Conservation (phyloP, 139 green algal species). For the Chlorella sp. region DNA sequence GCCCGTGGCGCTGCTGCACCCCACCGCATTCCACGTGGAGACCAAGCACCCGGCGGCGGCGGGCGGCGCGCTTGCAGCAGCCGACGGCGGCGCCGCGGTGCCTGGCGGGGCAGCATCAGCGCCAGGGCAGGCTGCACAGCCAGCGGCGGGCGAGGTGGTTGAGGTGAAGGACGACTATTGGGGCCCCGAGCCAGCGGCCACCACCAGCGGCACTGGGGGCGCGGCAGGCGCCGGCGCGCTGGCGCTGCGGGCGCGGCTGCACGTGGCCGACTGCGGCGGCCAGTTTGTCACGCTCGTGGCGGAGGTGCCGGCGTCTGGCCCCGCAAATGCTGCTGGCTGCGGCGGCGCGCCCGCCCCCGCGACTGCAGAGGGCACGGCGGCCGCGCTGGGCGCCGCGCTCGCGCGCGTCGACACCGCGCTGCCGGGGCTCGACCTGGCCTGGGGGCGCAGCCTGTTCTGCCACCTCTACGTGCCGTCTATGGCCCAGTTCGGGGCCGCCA, state of each 20-base stretch:
- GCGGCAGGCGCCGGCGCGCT: no score
- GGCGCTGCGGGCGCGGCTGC: no score
- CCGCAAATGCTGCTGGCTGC: constrained; percentile 2
- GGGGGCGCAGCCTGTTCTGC: constrained; percentile 69
- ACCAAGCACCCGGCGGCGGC: constrained; percentile 45
- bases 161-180: constrained; percentile 44
- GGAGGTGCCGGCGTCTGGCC: background rate
- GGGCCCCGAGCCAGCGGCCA: no score
- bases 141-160: constrained; percentile 7
- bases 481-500: constrained; percentile 84
- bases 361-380: constrained; percentile 7
- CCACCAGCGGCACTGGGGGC: no score
- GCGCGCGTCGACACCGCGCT: background rate
- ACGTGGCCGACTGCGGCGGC: no score
- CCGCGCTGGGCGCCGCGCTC: constrained; percentile 14
- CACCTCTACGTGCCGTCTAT: constrained; percentile 91
- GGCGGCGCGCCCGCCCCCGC: background rate
- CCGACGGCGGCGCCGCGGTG: background rate
- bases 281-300: background rate
- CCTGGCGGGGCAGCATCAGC: background rate
- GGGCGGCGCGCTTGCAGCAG: background rate
- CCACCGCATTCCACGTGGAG: constrained; percentile 74
- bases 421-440: constrained; percentile 28
- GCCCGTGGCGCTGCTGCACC: constrained; percentile 65
- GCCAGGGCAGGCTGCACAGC: background rate